Evolutionary conservation across 1,139 yeast genomes (phyloP).

Genomic region (Meyerozyma elateridarum): DNA sequence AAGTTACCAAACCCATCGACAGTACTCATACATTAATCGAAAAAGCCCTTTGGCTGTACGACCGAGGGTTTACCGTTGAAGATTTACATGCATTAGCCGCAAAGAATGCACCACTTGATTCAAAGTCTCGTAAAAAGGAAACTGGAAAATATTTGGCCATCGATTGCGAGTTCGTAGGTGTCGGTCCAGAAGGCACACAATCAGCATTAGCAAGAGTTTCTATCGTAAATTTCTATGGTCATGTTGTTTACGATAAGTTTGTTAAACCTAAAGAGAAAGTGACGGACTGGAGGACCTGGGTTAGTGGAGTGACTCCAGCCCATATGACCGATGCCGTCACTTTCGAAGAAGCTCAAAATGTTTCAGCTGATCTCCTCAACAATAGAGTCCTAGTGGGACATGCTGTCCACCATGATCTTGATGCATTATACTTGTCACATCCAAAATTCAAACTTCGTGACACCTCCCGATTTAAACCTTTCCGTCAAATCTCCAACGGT

Average conservation of each 20-base stretch:
- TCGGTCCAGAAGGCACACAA: conserved; percentile 64
- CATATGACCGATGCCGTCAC: conserved; percentile 64
- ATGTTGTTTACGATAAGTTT: conserved; percentile 62
- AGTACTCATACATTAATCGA: background rate
- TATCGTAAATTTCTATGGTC: conserved; percentile 78
- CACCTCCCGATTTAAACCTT: conserved; percentile 62
- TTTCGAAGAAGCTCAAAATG: conserved; percentile 61
- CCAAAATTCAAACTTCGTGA: conserved; percentile 66
- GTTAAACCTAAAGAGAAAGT: conserved; percentile 74
- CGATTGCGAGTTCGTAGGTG: conserved; percentile 94
- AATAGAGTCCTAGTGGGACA: conserved; percentile 74
- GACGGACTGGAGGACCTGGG: conserved; percentile 92
- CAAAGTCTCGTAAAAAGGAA: conserved; percentile 23
- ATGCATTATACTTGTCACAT: conserved; percentile 61
- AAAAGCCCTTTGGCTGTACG: conserved; percentile 2
- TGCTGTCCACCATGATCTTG: conserved; percentile 75
- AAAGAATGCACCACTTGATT: background rate
- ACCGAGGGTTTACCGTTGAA: conserved; percentile 1
- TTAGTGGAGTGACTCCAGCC: conserved; percentile 75
- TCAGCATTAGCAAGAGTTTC: conserved; percentile 85
- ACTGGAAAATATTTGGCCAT: conserved; percentile 75
- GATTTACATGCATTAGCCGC: background rate
- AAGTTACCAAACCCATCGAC: background rate
- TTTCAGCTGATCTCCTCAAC: conserved; percentile 46
- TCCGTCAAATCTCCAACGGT: conserved; percentile 56